Base-by-base conservation (phyloP, 1,139 yeast species). In the Scheffersomyces cryptocercus region DNA sequence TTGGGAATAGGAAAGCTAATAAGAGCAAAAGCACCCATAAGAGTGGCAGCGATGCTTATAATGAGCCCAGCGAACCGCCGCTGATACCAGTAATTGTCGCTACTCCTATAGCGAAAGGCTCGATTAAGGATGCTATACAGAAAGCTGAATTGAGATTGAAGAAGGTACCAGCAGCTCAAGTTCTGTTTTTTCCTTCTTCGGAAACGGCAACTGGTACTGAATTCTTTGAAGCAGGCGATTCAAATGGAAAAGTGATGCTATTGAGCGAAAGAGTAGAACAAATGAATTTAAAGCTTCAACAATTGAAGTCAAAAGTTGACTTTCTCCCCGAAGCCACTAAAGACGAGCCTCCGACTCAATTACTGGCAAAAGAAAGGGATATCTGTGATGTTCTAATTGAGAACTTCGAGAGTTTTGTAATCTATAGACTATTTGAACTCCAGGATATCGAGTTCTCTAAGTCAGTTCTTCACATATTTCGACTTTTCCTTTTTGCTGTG, bases 401-500 rank as follows among this genome's bases (percentile, higher is more conserved):
- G 12, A 31, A 31, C n/a, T 31, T 31, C 20, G 20, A 31, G 10
- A 15, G 15, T 8, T 9, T 8, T 8, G 20, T 31, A n/a, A 31
- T 31, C 2, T 10, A 4, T 20, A 31, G 20, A 11, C 35, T 31
- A 20, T 31, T 31, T 15, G 20, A 31, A 8, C 10, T 12, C 35
- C 35, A 20, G 11, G 15, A 14, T 31, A 10, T 20, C 10, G n/a
- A 31, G 20, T 13, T 14, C 20, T 14, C 15, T 15, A 12, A 15
- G n/a, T 14, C 15, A n/a, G 20, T 9, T 5, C 15, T 31, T 14
- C 35, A 31, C 35, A n/a, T 31, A 20, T 48, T 49, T 40, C 40
- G 41, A 14, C 41, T 48, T 3, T 49, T 44, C 37, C 28, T 49
- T 20, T 39, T 40, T 36, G 13, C 47, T 9, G 29, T 42, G 24